Base-by-base conservation (phyloP, 208 protist species). In the Wallacemonas collosoma region DNA sequence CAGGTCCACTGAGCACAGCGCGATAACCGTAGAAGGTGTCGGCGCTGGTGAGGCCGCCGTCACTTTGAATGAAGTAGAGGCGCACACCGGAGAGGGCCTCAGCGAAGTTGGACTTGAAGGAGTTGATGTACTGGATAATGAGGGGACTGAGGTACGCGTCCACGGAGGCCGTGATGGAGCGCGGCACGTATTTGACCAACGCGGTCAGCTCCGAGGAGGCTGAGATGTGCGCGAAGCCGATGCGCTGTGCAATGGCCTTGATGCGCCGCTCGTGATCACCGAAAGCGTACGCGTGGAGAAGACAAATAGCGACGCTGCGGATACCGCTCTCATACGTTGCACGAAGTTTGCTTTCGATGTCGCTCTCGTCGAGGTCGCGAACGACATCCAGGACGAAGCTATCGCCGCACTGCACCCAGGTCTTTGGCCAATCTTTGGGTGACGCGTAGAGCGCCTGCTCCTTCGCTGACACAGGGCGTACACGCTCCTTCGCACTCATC, bases 141-240 rank as follows among this genome's bases (percentile, higher is more conserved):
- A 91, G 75, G 14, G 98, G 98, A 40, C 94, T 98, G 2, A 99
- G 88, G 83, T 99, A 99, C 17, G 97, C 98, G 81, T 99, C 97
- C 4, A 98, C 97, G 40, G 85, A 97, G 38, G 97, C 84, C 9
- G 98, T 99, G 65, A 92, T 90, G 14, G 97, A 98, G 56, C 95
- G 87, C 1, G 92, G 87, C 14, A 98, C 93, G 55, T 94, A 88
- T 69, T 96, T 97, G 53, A 98, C 87, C 80, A 99, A 97, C 55
- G 94, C 89, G 86, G 98, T 97, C 14, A 98, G 74, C 64, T 93
- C 75, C 44, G 82, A 92, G 17, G 95, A 98, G 48, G 98, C 71
- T 1, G 93, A 96, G 50, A 99, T 85, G 75, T 98, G 80, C 2
- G 69, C 72, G 76, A 98, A 98, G 54, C 97, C 97, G 26, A 98